Conservation (phyloP, 2,329 filamentous ascomycete genomes). For the Cyphellophora europaea region DNA sequence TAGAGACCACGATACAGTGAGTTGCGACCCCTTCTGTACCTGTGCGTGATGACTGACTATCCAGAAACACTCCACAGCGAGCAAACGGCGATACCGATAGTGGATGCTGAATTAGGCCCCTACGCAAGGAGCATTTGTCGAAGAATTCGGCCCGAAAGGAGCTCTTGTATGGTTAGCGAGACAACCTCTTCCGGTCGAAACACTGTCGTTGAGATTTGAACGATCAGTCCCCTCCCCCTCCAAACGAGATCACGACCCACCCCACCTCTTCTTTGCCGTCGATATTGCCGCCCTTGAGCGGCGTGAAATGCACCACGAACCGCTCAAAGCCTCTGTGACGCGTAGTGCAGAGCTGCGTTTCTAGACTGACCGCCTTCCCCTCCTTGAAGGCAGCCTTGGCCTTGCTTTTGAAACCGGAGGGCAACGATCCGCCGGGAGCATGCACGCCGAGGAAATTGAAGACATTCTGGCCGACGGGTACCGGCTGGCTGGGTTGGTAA, state of each 20-base stretch:
- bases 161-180: no score
- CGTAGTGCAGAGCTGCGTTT: constrained; percentile 21
- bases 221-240: background rate
- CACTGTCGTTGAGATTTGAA: no score
- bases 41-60: no score
- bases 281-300: constrained; percentile 27
- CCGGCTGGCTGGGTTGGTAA: constrained; percentile 2
- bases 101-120: no score
- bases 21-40: no score
- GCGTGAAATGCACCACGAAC: constrained; percentile 34
- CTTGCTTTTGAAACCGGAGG: constrained; percentile 34
- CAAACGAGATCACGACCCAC: background rate
- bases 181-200: no score
- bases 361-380: constrained; percentile 22
- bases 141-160: no score
- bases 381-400: constrained; percentile 30
- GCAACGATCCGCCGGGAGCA: constrained; percentile 28
- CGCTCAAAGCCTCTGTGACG: constrained; percentile 23
- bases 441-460: constrained; percentile 47
- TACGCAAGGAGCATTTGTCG: no score
- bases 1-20: no score
- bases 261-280: background rate
- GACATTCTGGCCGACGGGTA: constrained; percentile 36
- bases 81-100: no score
- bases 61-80: no score